Evolutionary conservation across 352 stramenopile genomes (phyloP).

Genomic region (Saprolegnia parasitica): DNA sequence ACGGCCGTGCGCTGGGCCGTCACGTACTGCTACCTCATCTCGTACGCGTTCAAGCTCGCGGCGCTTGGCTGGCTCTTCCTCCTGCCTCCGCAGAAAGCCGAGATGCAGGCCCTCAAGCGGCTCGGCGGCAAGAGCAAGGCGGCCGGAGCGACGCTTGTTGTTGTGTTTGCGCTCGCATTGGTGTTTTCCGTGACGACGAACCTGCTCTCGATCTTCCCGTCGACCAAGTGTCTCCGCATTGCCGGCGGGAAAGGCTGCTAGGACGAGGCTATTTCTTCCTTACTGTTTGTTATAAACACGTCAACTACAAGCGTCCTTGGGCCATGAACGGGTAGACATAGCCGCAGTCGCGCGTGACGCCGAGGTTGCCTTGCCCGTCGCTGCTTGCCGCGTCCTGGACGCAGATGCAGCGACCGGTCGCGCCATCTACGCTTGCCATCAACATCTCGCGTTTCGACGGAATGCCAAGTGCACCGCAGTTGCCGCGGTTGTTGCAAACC

Average conservation of each 20-base stretch:
- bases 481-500: conserved; percentile 72
- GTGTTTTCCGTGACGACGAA: conserved; percentile 31
- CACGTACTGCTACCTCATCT: conserved; percentile 22
- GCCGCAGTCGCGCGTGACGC: conserved; percentile 56
- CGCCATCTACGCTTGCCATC: conserved; percentile 40
- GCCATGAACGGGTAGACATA: conserved; percentile 58
- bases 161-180: conserved; percentile 33
- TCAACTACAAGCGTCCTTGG: conserved; percentile 47
- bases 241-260: conserved; percentile 21
- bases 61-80: conserved; percentile 40
- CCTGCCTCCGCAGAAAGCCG: conserved; percentile 49
- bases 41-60: conserved; percentile 19
- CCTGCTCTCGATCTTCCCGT: conserved; percentile 27
- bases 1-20: conserved; percentile 19
- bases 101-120: conserved; percentile 50
- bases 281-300: not conserved
- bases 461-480: conserved; percentile 43
- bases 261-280: not conserved
- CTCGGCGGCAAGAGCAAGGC: conserved; percentile 42
- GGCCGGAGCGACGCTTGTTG: conserved; percentile 38
- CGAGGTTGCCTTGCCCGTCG: conserved; percentile 46
- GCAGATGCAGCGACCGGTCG: conserved; percentile 60
- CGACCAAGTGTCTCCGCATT: conserved; percentile 25
- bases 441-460: not conserved
- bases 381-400: conserved; percentile 53